Conservation (phyloP, 371 early-diverging fungal genomes). For the Smittium culicis region DNA sequence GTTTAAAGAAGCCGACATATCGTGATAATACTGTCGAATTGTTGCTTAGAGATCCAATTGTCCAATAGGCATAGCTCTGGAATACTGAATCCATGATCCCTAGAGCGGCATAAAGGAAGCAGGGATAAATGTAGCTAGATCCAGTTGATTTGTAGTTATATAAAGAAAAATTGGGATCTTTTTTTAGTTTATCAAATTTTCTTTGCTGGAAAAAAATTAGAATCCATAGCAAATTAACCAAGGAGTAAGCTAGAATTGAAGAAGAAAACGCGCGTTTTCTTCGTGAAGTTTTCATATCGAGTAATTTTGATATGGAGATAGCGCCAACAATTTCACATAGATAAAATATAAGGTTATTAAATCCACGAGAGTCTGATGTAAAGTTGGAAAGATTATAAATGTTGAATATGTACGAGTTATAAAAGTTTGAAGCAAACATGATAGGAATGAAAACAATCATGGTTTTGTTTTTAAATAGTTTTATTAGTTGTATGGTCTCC, state of each 20-base stretch:
- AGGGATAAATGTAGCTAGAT: neutral
- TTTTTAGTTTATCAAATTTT: neutral
- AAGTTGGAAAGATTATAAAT: constrained; percentile 34
- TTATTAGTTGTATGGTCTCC: constrained; percentile 39
- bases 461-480: constrained; percentile 48
- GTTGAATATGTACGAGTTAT: constrained; percentile 51
- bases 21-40: constrained; percentile 48
- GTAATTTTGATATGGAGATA: constrained; percentile 34
- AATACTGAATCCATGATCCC: constrained; percentile 54
- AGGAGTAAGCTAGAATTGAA: constrained; percentile 25
- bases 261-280: constrained; percentile 40
- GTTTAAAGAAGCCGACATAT: constrained; percentile 70
- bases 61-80: constrained; percentile 53
- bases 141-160: no score
- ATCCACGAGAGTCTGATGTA: constrained; percentile 39
- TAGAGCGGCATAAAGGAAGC: constrained; percentile 44
- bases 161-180: neutral
- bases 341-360: constrained; percentile 57
- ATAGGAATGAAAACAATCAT: constrained; percentile 44
- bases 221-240: constrained; percentile 41
- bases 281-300: constrained; percentile 40
- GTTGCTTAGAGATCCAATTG: constrained; percentile 53
- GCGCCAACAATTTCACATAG: constrained; percentile 48
- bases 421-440: no score
- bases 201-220: constrained; percentile 39